Evolutionary conservation across 805 yeast species (phyloP), one percentile per base, ranked within the genome.

Genomic region (Kazachstania kunashirensis): DNA sequence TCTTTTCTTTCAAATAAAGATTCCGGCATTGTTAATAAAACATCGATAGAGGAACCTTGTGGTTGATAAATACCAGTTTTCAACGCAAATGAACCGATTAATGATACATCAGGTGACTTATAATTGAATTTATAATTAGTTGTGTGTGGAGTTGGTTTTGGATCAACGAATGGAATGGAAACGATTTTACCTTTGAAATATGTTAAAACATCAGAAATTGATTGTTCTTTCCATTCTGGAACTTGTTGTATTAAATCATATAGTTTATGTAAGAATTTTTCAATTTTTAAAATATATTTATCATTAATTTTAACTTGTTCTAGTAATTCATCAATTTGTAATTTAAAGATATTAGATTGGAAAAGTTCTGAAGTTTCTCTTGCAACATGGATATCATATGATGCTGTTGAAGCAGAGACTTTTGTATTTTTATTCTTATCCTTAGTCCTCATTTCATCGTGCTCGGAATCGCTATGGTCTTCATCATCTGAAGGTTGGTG

Each of bases 331-430:
- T 88, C 97, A 42, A 92, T 86, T 63, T 92, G 95, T 40, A 92
- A 62, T 59, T 92, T 92, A 76, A 92, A 89, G 38, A 92, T 86
- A 60, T 88, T 92, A 7, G 96, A 85, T 53, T 88, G 85, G 75
- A 88, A 92, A 31, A 89, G 64, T 57, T 88, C 96, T 1, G 94
- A 92, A 1, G 96, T 84, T 57, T 88, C 96, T 49, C 95, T 72
- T 0, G 96, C 95, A 2, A 82, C 71, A 50, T 89, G 95, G 31
- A 89, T 77, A 40, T 92, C 96, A 48, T 84, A 88, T 0, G 92
- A 77, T 15, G 53, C 48, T 15, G 55, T 51, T 15, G 34, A 37
- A n/a, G 41, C 42, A 10, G 48, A 33, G 6, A 17, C 38, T 12
- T 36, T 37, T 19, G 40, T 36, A 3, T 18, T 16, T 19, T 41